Evolutionary conservation across 2,329 filamentous ascomycete genomes (phyloP).

Genomic region (Dothistroma septosporum): DNA sequence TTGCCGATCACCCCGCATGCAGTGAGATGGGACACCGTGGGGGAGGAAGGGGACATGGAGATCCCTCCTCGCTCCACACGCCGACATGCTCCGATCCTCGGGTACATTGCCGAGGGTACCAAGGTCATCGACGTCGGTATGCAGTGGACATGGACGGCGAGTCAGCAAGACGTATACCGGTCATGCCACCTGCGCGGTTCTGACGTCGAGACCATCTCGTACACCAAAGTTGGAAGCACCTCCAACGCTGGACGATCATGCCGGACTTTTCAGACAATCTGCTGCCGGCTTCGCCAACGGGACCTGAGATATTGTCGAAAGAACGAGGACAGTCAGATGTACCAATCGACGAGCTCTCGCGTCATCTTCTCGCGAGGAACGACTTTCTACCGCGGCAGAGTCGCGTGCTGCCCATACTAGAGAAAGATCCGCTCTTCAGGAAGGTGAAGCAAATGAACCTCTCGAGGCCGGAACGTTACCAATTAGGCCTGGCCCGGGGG

Average conservation of each 20-base stretch:
- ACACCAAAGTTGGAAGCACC: not conserved
- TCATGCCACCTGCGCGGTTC: not conserved
- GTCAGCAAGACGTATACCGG: not conserved
- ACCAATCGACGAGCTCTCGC: constrained; percentile 42
- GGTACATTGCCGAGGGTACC: constrained; percentile 12
- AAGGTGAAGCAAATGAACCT: constrained; percentile 51
- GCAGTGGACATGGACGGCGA: not conserved
- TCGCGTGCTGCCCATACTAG: constrained; percentile 44
- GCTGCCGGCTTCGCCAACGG: constrained; percentile 43
- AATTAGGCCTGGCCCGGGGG: constrained; percentile 50
- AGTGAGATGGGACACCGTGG: too few relatives aligned
- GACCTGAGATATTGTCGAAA: constrained; percentile 43
- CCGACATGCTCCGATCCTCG: not conserved
- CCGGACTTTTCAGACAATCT: constrained; percentile 50
- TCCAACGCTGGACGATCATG: constrained; percentile 32
- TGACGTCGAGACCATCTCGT: not conserved
- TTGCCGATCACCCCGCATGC: constrained; percentile 4
- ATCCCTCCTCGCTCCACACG: not conserved
- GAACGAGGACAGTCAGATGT: constrained; percentile 47
- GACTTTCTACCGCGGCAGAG: constrained; percentile 48
- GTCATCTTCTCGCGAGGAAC: constrained; percentile 46
- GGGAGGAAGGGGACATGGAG: too few relatives aligned
- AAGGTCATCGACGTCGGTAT: constrained; percentile 3
- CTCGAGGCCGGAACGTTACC: constrained; percentile 50
- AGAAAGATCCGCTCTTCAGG: constrained; percentile 47